Evolutionary conservation across 169 alveolate species (phyloP).

Genomic region (Perkinsus marinus): DNA sequence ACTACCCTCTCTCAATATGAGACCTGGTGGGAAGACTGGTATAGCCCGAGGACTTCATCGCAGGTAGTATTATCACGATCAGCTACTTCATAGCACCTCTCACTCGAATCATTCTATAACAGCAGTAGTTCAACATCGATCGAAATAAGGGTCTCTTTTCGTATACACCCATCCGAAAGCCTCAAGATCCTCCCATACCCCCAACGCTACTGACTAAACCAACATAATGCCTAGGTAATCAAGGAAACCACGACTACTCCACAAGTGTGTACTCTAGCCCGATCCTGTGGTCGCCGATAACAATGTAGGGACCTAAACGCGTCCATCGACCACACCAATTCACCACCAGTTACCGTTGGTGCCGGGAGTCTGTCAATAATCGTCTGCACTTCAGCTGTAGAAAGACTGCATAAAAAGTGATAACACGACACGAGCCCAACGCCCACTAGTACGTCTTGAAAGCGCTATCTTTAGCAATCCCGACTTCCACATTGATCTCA

Average conservation of each 20-base stretch:
- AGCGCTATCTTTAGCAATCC: not conserved
- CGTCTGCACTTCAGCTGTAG: not conserved
- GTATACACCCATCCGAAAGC: no score
- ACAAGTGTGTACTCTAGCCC: not conserved
- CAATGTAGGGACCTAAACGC: not conserved
- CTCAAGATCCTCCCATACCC: not conserved
- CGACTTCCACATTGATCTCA: constrained; percentile 82
- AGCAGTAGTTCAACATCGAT: no score
- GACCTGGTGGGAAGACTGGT: no score
- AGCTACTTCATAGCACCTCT: no score
- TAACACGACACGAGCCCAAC: not conserved
- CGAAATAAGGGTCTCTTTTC: no score
- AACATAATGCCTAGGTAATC: not conserved
- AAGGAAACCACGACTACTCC: not conserved
- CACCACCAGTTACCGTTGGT: not conserved
- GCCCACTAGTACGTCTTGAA: not conserved
- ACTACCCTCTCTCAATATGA: no score
- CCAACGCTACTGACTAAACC: not conserved
- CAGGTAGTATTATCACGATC: no score
- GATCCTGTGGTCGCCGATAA: not conserved
- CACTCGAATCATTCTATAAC: no score
- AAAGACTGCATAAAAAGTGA: not conserved
- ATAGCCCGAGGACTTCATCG: no score
- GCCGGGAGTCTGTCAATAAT: not conserved
- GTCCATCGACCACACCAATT: not conserved